A percentile compares a stretch with the other conserved stretches of the same genome.
Conservation (phyloP, 2,329 filamentous ascomycete genomes). For the Hymenoscyphus fructigenus region DNA sequence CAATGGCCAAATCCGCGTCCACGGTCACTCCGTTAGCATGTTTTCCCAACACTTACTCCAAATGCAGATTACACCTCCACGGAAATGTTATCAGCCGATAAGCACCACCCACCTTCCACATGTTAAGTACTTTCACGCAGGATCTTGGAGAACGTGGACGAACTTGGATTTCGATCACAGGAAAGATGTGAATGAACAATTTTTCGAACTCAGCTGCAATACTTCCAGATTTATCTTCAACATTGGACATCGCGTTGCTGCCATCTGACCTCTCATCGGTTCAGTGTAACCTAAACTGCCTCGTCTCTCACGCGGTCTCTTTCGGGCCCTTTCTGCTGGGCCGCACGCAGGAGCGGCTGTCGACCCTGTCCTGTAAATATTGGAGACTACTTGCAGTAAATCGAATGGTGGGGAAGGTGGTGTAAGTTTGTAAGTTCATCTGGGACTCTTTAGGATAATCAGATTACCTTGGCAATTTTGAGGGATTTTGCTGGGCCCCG, state of each 20-base stretch:
- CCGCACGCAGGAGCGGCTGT: background rate
- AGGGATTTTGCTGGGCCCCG: background rate
- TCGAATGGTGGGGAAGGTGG: no score
- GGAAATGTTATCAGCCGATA: no score
- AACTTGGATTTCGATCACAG: background rate
- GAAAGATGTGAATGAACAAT: background rate
- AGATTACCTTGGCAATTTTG: background rate
- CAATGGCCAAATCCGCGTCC: no score
- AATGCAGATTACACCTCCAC: no score
- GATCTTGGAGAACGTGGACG: background rate
- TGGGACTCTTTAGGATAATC: background rate
- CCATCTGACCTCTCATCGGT: background rate
- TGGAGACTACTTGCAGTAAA: background rate
- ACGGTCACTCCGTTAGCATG: no score
- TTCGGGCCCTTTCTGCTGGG: constrained; percentile 1
- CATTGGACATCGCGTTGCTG: background rate
- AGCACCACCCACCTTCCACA: no score
- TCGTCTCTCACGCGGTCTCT: background rate
- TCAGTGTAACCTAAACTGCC: background rate
- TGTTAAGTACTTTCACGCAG: background rate
- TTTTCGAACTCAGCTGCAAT: background rate
- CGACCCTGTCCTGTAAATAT: no score
- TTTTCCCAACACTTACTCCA: no score
- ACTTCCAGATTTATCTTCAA: background rate
- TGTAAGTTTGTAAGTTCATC: no score